These are phyloP conservation scores for Phellinidium pouzarii DNA, from an alignment of 1,284 basidiomycete genomes.

Conservation along the genomic window DNA sequence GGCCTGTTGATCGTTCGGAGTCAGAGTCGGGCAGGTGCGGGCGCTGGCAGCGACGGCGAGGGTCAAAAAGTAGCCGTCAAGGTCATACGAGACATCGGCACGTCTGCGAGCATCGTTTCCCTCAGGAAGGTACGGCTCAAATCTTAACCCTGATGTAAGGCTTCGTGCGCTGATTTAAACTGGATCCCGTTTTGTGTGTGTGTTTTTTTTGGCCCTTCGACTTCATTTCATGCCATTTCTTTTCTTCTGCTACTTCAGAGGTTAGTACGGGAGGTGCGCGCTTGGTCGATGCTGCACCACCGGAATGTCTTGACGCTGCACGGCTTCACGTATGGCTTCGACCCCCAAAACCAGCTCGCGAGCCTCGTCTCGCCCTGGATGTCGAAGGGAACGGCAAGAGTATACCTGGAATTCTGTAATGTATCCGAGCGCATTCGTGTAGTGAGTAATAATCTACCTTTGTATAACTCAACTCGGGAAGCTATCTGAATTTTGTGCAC, in stretches of 20 bases:
- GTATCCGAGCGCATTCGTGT: conserved; percentile 12
- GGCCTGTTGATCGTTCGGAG: not conserved
- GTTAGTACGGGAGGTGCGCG: conserved; percentile 12
- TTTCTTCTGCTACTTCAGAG: not conserved
- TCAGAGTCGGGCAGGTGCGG: not conserved
- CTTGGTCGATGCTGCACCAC: conserved; percentile 16
- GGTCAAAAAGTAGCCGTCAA: conserved; percentile 4
- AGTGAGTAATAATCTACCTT: not conserved
- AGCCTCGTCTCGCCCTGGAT: conserved; percentile 19
- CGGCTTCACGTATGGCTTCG: conserved; percentile 17
- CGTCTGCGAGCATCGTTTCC: not conserved
- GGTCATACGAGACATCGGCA: conserved; percentile 1
- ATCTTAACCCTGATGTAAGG: no score
- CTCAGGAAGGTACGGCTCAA: not conserved
- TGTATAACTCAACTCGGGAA: not conserved
- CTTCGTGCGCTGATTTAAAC: not conserved
- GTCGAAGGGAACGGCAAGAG: conserved; percentile 11
- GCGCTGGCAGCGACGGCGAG: not conserved
- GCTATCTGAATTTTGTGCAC: not conserved
- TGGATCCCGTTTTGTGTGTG: not conserved
- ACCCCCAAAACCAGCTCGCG: conserved; percentile 3
- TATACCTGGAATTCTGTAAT: conserved; percentile 6
- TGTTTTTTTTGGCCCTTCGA: no score
- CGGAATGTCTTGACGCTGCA: conserved; percentile 15
- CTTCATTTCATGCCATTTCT: not conserved